Evolutionary conservation across 75 land plant genomes (phyloP).

Genomic region (Chamaecyparis obtusa): DNA sequence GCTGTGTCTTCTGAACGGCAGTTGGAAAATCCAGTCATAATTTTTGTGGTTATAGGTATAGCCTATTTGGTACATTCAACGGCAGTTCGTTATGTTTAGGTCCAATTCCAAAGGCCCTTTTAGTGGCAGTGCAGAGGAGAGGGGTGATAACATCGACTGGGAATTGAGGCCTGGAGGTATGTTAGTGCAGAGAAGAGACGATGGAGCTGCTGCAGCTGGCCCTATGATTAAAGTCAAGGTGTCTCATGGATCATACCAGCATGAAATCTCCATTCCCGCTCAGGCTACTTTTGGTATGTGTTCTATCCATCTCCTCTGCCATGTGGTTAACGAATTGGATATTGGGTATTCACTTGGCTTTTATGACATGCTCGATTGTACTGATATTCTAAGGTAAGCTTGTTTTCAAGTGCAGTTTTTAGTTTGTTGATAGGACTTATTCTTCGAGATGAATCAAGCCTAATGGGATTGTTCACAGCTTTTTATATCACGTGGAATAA

Average conservation of each 20-base stretch:
- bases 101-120: not conserved
- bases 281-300: conserved; percentile 56
- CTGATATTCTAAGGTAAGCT: not conserved
- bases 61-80: not conserved
- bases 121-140: conserved; percentile 14
- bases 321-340: not conserved
- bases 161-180: conserved; percentile 66
- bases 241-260: conserved; percentile 47
- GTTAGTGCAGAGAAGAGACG: conserved; percentile 68
- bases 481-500: not conserved
- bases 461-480: not conserved
- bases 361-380: not conserved
- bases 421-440: not conserved
- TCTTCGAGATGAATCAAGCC: not conserved
- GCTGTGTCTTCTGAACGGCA: not conserved
- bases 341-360: not conserved
- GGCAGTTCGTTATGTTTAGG: not conserved
- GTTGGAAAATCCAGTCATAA: not conserved
- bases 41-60: not conserved
- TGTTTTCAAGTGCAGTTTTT: not conserved
- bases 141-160: conserved; percentile 39
- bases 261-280: conserved; percentile 45
- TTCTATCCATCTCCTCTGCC: not conserved
- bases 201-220: conserved; percentile 17
- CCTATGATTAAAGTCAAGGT: conserved; percentile 52